Percentiles rank a stretch among this genome's conserved stretches.
Evolutionary conservation across 805 yeast genomes (phyloP).

Genomic region (Wickerhamiella vanderwaltii): DNA sequence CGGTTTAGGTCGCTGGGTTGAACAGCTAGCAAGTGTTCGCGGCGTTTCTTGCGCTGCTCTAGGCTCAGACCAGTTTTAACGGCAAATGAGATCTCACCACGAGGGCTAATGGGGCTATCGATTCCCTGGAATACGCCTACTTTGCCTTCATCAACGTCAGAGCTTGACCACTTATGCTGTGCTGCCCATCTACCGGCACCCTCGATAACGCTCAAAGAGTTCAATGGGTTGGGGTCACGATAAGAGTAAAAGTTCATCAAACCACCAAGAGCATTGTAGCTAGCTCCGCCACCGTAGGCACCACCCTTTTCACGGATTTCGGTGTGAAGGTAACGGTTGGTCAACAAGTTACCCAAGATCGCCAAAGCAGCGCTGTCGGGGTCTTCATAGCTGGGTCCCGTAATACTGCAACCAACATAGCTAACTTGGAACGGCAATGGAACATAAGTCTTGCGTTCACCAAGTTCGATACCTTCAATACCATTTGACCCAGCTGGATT

Average conservation of each 20-base stretch:
- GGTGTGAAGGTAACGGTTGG: constrained; percentile 74
- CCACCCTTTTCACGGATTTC: constrained; percentile 94
- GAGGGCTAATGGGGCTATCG: constrained; percentile 79
- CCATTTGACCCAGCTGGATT: constrained; percentile 1
- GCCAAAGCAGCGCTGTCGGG: constrained; percentile 79
- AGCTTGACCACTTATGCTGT: constrained; percentile 40
- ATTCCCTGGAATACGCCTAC: constrained; percentile 79
- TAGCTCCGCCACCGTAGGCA: constrained; percentile 94
- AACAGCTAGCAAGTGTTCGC: constrained; percentile 62
- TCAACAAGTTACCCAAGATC: constrained; percentile 63
- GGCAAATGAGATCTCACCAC: constrained; percentile 57
- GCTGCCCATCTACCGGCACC: constrained; percentile 40
- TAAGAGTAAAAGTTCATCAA: constrained; percentile 74
- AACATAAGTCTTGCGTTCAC: constrained; percentile 35
- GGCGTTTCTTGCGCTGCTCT: constrained; percentile 66
- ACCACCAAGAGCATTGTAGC: constrained; percentile 72
- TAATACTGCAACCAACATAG: constrained; percentile 56
- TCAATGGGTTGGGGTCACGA: constrained; percentile 79
- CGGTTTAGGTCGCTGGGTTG: constrained; percentile 46
- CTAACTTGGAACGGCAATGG: constrained; percentile 81
- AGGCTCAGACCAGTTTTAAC: constrained; percentile 64
- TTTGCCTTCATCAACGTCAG: constrained; percentile 79
- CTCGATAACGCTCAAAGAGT: constrained; percentile 50
- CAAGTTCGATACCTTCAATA: constrained; percentile 10
- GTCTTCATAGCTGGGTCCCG: constrained; percentile 54